Percentiles rank a stretch among this genome's conserved stretches.
Conservation (phyloP, 441 rosid genomes). For the Eruca vesicaria region DNA sequence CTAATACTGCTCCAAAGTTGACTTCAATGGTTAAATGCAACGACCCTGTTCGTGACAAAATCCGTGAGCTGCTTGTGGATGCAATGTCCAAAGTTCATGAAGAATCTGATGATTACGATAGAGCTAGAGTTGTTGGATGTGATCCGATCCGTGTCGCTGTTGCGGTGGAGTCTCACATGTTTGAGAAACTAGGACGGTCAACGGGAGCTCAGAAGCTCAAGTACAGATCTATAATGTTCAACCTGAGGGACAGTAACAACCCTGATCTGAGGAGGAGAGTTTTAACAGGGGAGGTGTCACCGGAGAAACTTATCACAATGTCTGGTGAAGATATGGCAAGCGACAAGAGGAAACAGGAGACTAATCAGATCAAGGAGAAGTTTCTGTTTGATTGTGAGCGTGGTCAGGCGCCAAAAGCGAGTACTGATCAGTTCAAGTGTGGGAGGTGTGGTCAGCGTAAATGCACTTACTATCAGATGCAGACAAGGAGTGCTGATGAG, state of each 20-base stretch:
- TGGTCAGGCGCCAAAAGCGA: slow-evolving; percentile 54
- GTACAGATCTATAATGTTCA: slow-evolving; percentile 91
- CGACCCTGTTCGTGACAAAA: slow-evolving; percentile 82
- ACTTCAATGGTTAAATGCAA: slow-evolving; percentile 67
- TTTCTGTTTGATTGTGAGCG: slow-evolving; percentile 73
- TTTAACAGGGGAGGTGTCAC: slow-evolving; percentile 73
- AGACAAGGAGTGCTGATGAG: slow-evolving; percentile 96
- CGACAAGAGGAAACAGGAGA: slow-evolving; percentile 67
- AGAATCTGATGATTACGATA: slow-evolving; percentile 57
- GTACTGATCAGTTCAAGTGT: slow-evolving; percentile 85
- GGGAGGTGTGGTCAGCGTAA: slow-evolving; percentile 77
- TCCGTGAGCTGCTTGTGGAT: slow-evolving; percentile 75
- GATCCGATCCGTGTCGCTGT: slow-evolving; percentile 85
- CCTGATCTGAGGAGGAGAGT: slow-evolving; percentile 91
- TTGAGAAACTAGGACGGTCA: slow-evolving; percentile 68
- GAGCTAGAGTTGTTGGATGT: slow-evolving; percentile 48
- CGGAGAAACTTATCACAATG: slow-evolving; percentile 65
- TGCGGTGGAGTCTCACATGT: slow-evolving; percentile 75
- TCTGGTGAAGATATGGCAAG: slow-evolving; percentile 94
- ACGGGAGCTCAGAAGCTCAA: slow-evolving; percentile 77
- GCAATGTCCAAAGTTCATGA: slow-evolving; percentile 66
- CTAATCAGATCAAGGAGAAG: slow-evolving; percentile 62
- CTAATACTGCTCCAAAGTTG: slow-evolving; percentile 59
- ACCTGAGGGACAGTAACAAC: slow-evolving; percentile 73
- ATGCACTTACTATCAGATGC: slow-evolving; percentile 86